A percentile compares a stretch with the other conserved stretches of the same genome.
phyloP scores from a whole-genome alignment of 306 rosid genomes.

The Vigna reflexopilosa region DNA sequence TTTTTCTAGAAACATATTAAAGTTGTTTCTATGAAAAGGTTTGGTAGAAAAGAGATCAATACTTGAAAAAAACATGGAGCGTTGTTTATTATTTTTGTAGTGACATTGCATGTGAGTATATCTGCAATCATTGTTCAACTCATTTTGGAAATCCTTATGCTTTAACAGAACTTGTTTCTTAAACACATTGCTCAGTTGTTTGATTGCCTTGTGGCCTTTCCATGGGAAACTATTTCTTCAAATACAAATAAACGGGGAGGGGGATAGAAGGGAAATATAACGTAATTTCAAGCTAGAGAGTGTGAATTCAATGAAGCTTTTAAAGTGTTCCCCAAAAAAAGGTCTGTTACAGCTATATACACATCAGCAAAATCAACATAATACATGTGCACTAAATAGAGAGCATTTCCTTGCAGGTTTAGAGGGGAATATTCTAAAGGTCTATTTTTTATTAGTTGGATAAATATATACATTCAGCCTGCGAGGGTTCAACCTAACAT shows the following conservation, averaged over 20 bases:
- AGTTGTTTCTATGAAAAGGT: too few relatives aligned
- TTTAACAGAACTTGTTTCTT: not conserved
- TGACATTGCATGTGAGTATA: too few relatives aligned
- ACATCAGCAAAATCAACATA: not conserved
- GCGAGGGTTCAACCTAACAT: conserved; percentile 41
- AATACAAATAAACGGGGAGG: not conserved
- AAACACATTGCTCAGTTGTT: not conserved
- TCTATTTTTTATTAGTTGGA: conserved; percentile 28
- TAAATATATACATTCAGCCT: conserved; percentile 50
- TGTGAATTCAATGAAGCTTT: not conserved
- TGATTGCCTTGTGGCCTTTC: not conserved
- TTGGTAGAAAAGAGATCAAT: too few relatives aligned
- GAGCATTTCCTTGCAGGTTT: not conserved
- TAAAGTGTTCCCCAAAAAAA: not conserved
- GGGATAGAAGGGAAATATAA: not conserved
- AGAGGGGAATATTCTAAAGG: conserved; percentile 26
- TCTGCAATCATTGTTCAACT: too few relatives aligned
- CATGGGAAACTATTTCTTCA: conserved; percentile 3
- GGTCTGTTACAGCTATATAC: conserved; percentile 21
- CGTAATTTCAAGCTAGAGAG: not conserved
- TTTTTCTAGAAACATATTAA: too few relatives aligned
- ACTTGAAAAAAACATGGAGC: too few relatives aligned
- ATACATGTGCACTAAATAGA: conserved; percentile 23
- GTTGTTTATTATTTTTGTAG: too few relatives aligned
- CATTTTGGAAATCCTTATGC: too few relatives aligned